phyloP scores from a whole-genome alignment of 192 early-diverging fungal genomes.

The Rhizoclosmatium sp. region DNA sequence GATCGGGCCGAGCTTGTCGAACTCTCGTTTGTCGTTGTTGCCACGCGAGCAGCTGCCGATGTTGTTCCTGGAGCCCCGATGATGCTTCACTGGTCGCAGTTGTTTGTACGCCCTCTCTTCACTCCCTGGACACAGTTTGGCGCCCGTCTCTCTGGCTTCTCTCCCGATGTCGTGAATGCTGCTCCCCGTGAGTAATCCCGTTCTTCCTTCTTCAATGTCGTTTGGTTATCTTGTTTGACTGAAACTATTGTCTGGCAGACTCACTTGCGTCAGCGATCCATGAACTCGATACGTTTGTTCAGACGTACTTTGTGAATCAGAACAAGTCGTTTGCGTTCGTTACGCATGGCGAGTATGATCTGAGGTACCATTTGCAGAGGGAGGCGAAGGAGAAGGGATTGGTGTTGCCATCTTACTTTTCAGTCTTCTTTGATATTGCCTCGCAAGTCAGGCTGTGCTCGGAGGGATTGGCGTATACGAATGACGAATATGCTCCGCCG shows the following conservation, averaged over 20 bases:
- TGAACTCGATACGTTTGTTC: conserved; percentile 60
- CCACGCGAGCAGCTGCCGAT: neutral
- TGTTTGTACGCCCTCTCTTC: conserved; percentile 38
- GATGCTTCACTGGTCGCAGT: conserved; percentile 42
- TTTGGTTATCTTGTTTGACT: neutral
- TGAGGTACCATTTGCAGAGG: conserved; percentile 72
- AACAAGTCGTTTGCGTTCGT: conserved; percentile 71
- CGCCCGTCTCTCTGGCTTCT: conserved; percentile 66
- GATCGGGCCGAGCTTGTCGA: conserved; percentile 52
- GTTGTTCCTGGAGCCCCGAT: neutral
- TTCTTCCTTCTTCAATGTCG: no score
- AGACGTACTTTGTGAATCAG: conserved; percentile 56
- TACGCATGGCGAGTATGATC: conserved; percentile 75
- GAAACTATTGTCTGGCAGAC: conserved; percentile 2
- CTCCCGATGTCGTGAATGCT: conserved; percentile 57
- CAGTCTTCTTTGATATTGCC: conserved; percentile 73
- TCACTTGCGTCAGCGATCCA: conserved; percentile 61
- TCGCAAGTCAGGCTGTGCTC: conserved; percentile 65
- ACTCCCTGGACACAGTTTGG: conserved; percentile 65
- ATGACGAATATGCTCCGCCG: neutral
- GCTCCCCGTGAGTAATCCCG: conserved; percentile 34
- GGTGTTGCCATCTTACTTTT: conserved; percentile 62
- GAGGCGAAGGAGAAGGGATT: conserved; percentile 74
- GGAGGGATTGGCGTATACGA: neutral
- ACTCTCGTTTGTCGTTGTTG: conserved; percentile 48